Base-by-base conservation (phyloP, 2,329 filamentous ascomycete genomes). In the Xylariaceae sp. region DNA sequence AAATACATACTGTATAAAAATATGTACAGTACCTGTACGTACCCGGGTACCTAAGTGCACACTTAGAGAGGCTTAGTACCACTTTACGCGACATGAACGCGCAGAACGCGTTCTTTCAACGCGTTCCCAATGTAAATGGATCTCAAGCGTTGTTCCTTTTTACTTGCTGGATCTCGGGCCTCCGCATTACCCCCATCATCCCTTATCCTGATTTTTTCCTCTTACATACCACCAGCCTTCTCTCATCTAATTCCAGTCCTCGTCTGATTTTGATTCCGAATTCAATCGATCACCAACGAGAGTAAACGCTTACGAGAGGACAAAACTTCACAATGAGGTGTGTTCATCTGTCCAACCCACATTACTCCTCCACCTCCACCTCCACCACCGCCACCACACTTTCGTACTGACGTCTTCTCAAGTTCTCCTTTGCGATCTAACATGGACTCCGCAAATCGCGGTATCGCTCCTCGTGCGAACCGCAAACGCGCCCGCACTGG, bases 361-460 rank as follows among this genome's bases (percentile, higher is more conserved):
- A n/a, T n/a, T n/a, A n/a, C n/a, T n/a, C n/a, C n/a, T n/a, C n/a
- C n/a, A n/a, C n/a, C n/a, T n/a, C n/a, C 53, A 48, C 40, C 41
- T 53, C 52, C 47, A 18, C 41, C 14, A 18, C 18, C 26, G n/a
- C 19, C 9, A 50, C 47, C 16, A 40, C 44, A 14, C 18, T 54
- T 23, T 54, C 40, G 23, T 5, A 20, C 20, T 51, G n/a, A 20
- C 26, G 44, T 26, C 20, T 32, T 49, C 14, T 44, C 50, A 70
- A 96, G 90, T 80, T 96, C 91, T 73, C 92, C 93, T 72, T 82
- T 96, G 59, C 87, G 89, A 74, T 82, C 87, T 66, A 91, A 87
- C 76, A 89, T 90, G 80, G 86, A 88, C 58, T 93, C 92, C 63
- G 91, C 88, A 67, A 96, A 96, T 75, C 86, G 91, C 65, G 90